These are phyloP conservation scores for Extremus antarcticus DNA, from an alignment of 495 filamentous ascomycete species.

Conservation along the genomic window DNA sequence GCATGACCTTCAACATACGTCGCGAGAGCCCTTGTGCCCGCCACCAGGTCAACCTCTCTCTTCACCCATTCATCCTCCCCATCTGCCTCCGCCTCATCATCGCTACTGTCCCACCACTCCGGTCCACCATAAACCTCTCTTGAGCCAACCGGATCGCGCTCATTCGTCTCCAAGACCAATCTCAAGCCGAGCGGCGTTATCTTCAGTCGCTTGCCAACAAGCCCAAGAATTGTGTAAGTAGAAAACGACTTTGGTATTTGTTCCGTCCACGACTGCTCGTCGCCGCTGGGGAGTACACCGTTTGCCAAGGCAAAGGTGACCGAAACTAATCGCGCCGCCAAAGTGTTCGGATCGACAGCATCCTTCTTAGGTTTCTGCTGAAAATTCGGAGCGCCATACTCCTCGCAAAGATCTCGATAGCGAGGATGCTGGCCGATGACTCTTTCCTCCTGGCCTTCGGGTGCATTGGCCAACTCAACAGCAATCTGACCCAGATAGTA, in stretches of 20 bases:
- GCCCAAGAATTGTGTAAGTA: slow-evolving; percentile 69
- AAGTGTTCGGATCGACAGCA: slow-evolving; percentile 50
- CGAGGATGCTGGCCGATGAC: slow-evolving; percentile 54
- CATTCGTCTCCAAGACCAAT: slow-evolving; percentile 71
- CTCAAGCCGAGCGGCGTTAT: slow-evolving; percentile 50
- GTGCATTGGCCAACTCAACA: slow-evolving; percentile 53
- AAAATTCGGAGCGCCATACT: slow-evolving; percentile 55
- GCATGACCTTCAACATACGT: slow-evolving; percentile 66
- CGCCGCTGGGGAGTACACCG: not conserved
- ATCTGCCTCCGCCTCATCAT: slow-evolving; percentile 45
- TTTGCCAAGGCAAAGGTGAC: slow-evolving; percentile 46
- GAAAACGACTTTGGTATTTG: slow-evolving; percentile 66
- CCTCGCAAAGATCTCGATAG: slow-evolving; percentile 60
- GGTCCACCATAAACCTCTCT: slow-evolving; percentile 20
- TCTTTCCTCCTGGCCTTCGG: slow-evolving; percentile 40
- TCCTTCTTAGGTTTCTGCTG: slow-evolving; percentile 24
- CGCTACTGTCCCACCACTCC: slow-evolving; percentile 42
- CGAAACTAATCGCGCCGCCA: slow-evolving; percentile 61
- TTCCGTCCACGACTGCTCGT: slow-evolving; percentile 7
- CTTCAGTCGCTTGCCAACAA: slow-evolving; percentile 60
- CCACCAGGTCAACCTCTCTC: slow-evolving; percentile 69
- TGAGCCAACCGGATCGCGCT: slow-evolving; percentile 63
- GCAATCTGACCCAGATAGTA: slow-evolving; percentile 81
- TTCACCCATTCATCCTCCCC: slow-evolving; percentile 39
- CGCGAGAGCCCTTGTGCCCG: slow-evolving; percentile 69